Conservation (phyloP, 2,329 filamentous ascomycete genomes). For the Botryotinia calthae region DNA sequence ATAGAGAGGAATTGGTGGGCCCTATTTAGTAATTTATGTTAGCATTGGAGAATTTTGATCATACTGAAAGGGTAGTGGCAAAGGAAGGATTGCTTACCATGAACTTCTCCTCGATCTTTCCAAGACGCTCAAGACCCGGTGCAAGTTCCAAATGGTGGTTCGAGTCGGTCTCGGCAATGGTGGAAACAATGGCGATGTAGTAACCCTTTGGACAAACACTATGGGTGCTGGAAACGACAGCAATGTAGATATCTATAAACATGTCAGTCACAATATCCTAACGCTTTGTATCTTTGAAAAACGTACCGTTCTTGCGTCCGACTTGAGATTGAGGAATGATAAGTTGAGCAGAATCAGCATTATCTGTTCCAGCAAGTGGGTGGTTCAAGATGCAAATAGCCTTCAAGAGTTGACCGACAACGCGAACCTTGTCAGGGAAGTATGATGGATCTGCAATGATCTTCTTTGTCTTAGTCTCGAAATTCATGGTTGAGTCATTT, state of each 20-base stretch:
- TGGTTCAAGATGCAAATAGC: constrained; percentile 98
- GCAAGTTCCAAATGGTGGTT: constrained; percentile 97
- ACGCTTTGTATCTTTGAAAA: constrained; percentile 45
- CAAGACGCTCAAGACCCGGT: constrained; percentile 86
- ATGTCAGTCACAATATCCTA: constrained; percentile 18
- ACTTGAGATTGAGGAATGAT: constrained; percentile 99
- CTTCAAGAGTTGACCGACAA: constrained; percentile 86
- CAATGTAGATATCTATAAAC: constrained; percentile 83
- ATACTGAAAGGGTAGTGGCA: not conserved
- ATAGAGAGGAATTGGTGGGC: constrained; percentile 87
- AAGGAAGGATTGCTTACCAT: constrained; percentile 58
- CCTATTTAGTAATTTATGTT: constrained; percentile 42
- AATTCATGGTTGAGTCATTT: constrained; percentile 74
- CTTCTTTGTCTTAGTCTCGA: constrained; percentile 93
- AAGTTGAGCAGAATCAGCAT: constrained; percentile 85
- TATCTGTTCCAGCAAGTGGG: constrained; percentile 83
- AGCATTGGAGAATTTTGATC: constrained; percentile 14
- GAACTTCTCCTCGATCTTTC: constrained; percentile 94
- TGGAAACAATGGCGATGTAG: constrained; percentile 98
- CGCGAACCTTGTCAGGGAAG: constrained; percentile 85
- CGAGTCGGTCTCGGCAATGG: constrained; percentile 84
- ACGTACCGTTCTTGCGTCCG: constrained; percentile 76
- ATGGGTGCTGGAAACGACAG: constrained; percentile 90
- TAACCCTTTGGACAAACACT: constrained; percentile 99
- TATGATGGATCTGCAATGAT: constrained; percentile 96